Base-by-base conservation (phyloP, 179 eudicot genomes). In the Spinacia oleracea region DNA sequence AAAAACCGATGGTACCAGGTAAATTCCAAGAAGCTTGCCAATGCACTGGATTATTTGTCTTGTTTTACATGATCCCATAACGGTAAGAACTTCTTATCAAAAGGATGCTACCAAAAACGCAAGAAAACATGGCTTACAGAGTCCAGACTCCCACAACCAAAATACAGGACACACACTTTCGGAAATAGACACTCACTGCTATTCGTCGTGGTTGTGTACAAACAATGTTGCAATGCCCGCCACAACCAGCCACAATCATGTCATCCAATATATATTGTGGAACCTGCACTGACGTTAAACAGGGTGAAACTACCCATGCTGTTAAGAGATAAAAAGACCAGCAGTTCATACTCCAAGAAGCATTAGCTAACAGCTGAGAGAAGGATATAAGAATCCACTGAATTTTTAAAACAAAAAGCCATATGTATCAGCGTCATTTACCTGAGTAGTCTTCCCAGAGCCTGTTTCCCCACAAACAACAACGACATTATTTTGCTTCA, bases 371-470 rank as follows among this genome's bases (percentile, higher is more conserved):
- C 4, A 1, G 40, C 40, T 59, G 42, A 32, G 62, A 42, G 70
- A 42, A 74, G 27, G 43, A 35, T 68, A 40, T 50, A 59, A 66
- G 40, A 23, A 42, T 58, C 25, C 53, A 76, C 23, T 25, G 14
- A 43, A 48, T 48, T 46, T 27, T 25, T 27, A 74, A 40, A n/a
- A 59, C 32, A 68, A 42, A 14, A 72, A 58, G 63, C 20, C 42
- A 38, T 9, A 66, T 56, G 25, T 46, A 48, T 70, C 35, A 71
- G 40, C 40, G 4, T 50, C 62, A 27, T 56, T 64, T 81, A 95
- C 98, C 98, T 95, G 98, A 42, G 98, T 95, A 55, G 98, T 95
- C 92, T 95, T 95, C 76, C 98, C 97, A 78, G 93, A 93, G 77
- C 98, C 98, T 68, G 97, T 93, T 86, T 93, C 98, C 34, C 98